Base-by-base conservation (phyloP, 805 yeast species). In the Priceomyces melissophilus region DNA sequence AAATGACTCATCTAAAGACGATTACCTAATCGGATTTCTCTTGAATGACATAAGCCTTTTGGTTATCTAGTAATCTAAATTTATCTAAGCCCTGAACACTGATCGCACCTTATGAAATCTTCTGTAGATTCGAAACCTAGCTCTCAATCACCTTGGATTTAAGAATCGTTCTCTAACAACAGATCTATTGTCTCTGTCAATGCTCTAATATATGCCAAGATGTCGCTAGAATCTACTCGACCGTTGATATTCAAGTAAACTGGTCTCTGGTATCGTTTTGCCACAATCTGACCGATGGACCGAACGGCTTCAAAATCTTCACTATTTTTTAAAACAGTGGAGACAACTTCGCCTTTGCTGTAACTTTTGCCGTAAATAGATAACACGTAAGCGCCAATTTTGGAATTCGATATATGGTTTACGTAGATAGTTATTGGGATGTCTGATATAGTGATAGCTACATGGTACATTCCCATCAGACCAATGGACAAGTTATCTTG, bases 181-280 rank as follows among this genome's bases (percentile, higher is more conserved):
- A 13, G 35, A 32, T 32, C 35, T 17, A 25, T 25, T 4, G 27
- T 26, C 10, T 35, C 30, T 20, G 20, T 11, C 15, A 35, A 5
- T 11, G 38, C 15, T n/a, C 30, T 35, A 30, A 35, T 23, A 26
- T 25, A 35, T 12, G 29, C 38, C 11, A 35, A 14, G 9, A 12
- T 16, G 7, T 35, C 38, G 10, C 30, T 16, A 7, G 30, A 16
- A 35, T 35, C 30, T 5, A 35, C 27, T 11, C 30, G 30, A 9
- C 68, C 69, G 38, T 57, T 63, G 17, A 63, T 41, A 41, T 58
- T 55, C 39, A 63, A 58, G 37, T 63, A 65, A 20, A 60, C 46
- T 3, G 71, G 71, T 28, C 55, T 44, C 10, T 44, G 37, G 30
- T 46, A 45, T 38, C 56, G 61, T 42, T 52, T 55, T 32, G 45